Base-by-base conservation (phyloP, 345 rosid genomes). In the Syzygium jambos region DNA sequence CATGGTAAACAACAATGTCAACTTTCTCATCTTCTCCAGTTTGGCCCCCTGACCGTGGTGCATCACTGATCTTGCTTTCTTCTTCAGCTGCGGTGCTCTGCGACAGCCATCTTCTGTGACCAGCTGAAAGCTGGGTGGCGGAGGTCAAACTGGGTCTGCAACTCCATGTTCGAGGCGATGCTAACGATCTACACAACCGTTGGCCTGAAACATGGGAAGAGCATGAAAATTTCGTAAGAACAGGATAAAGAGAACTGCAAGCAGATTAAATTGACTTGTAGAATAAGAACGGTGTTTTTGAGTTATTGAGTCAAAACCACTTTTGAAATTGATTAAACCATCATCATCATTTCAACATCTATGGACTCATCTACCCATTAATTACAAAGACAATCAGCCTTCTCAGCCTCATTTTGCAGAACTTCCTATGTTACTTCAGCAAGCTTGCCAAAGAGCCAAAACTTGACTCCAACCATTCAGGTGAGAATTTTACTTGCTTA, bases 1-100 rank as follows among this genome's bases (percentile, higher is more conserved):
- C 99, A 30, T 93, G 53, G 90, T 98, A 98, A 68, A 94, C 93
- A 15, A 96, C 91, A 0, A 93, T 86, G 4, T 90, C 89, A 11
- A 88, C 97, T 34, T 93, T 91, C 53, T 92, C 93, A 38, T 92
- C 92, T 86, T 91, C 92, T 27, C 51, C 49, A 73, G 82, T 88
- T 56, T 90, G 90, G 78, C 57, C 89, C 22, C 88, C 92, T 80
- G 87, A 87, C 3, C 46, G 91, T 38, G 98, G 96, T 84, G 98
- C 96, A 27, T 94, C 95, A 89, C 96, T 94, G 91, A 96, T 95
- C 94, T 91, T 94, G 88, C 86, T 93, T 53, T 93, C 94, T 68
- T 22, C 86, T 54, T 17, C 65, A 9, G 86, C 49, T 54, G 63
- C 43, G 5, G 57, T 53, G 63, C 63, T 41, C 57, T 57, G 86